phyloP scores from a whole-genome alignment of 306 rosid species.

The Fagus crenata region DNA sequence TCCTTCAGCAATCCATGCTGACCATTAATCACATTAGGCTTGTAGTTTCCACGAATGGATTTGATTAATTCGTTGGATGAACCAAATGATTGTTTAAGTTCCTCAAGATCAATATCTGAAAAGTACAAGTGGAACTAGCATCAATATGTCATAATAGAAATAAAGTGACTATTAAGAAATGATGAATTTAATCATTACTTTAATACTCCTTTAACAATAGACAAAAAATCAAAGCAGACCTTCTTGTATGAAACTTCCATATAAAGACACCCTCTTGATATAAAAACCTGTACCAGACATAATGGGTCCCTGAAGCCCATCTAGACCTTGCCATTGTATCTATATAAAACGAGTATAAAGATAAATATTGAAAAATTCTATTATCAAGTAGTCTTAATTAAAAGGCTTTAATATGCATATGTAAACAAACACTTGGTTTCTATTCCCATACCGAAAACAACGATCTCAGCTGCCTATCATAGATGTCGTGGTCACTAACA shows the following conservation, averaged over 20 bases:
- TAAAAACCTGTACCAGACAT: constrained; percentile 60
- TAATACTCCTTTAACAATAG: not conserved
- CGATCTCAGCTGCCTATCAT: constrained; percentile 55
- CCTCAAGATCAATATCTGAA: constrained; percentile 37
- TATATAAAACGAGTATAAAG: constrained; percentile 8
- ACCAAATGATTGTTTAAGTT: constrained; percentile 44
- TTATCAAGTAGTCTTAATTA: not conserved
- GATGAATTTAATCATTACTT: not conserved
- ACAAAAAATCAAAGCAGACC: constrained; percentile 2
- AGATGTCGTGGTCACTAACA: constrained; percentile 57
- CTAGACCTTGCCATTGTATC: constrained; percentile 51
- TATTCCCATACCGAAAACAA: constrained; percentile 26
- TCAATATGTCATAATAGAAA: not conserved
- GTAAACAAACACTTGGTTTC: not conserved
- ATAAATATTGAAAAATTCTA: not conserved
- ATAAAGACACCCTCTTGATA: constrained; percentile 49
- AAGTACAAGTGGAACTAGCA: constrained; percentile 19
- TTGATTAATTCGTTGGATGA: constrained; percentile 58
- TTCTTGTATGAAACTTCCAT: constrained; percentile 20
- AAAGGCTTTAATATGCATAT: not conserved
- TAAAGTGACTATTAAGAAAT: not conserved
- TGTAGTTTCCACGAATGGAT: constrained; percentile 35
- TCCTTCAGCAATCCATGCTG: constrained; percentile 30
- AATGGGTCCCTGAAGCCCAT: constrained; percentile 63
- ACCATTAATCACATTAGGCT: constrained; percentile 13